Base-by-base conservation (phyloP, 805 yeast species). In the Jamesozyma spencerorum region DNA sequence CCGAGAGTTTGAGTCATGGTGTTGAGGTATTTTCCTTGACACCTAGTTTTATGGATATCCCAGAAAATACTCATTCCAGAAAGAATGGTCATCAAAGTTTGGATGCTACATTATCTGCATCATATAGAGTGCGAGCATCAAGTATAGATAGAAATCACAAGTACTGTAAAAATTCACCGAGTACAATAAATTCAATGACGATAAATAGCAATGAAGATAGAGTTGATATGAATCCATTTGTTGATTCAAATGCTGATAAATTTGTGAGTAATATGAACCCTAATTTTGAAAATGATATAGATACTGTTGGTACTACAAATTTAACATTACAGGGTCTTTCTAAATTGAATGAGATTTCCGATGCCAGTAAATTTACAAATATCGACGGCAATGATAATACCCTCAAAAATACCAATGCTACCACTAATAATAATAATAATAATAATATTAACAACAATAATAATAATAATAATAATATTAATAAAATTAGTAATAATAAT, bases 11-110 rank as follows among this genome's bases (percentile, higher is more conserved):
- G n/a, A 42, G 51, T 3, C 49, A 48, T 30, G 57, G 62, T 39
- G 68, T 65, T 4, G 71, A 65, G 44, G 70, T 64, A 4, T 40
- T 65, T 12, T 63, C 70, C 0, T 40, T 66, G 34, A 65, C 68
- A 4, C 70, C 71, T 5, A 59, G 66, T 34, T 65, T 65, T 39
- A 57, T 63, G 58, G 71, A 66, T 45, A 60, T 60, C 30, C 64
- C 64, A 5, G 58, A 53, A 1, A 35, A 37, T 31, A 42, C 38
- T 8, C 34, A 26, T 14, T n/a, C 31, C 10, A 32, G 37, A 31
- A 38, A 40, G 20, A 36, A 33, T 13, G 14, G 10, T 4, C 35
- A 26, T 12, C 18, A 28, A 12, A 29, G 31, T 22, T 35, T 34
- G 3, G 13, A 20, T 7, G 18, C 14, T 10, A 26, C 36, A 11